These are phyloP conservation scores for Hypoxylon sp. DNA, from an alignment of 2,329 filamentous ascomycete species.

Conservation along the genomic window DNA sequence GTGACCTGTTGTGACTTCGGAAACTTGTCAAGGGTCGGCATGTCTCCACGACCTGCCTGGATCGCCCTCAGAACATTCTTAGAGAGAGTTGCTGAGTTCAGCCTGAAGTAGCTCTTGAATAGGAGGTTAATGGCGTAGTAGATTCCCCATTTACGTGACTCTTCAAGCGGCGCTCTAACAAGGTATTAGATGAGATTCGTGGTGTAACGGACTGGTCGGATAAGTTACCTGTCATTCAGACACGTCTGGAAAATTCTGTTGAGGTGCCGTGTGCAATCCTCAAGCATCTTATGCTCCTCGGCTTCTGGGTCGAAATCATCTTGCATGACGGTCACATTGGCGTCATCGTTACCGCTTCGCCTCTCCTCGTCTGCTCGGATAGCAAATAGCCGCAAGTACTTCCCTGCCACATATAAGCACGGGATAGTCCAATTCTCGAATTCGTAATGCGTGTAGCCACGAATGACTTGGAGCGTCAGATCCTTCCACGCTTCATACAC, in stretches of 20 bases:
- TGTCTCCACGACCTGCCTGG: slow-evolving; percentile 79
- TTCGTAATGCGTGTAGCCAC: slow-evolving; percentile 80
- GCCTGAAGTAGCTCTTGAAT: slow-evolving; percentile 98
- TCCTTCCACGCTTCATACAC: slow-evolving; percentile 94
- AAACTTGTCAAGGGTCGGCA: slow-evolving; percentile 83
- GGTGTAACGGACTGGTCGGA: background rate
- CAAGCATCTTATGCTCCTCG: slow-evolving; percentile 85
- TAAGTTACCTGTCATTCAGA: slow-evolving; percentile 82
- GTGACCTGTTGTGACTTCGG: slow-evolving; percentile 93
- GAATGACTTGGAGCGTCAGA: slow-evolving; percentile 78
- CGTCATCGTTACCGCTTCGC: slow-evolving; percentile 55
- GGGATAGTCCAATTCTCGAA: slow-evolving; percentile 95
- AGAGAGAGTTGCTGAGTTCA: slow-evolving; percentile 89
- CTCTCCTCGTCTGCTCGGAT: slow-evolving; percentile 87
- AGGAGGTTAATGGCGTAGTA: slow-evolving; percentile 95
- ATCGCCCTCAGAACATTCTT: slow-evolving; percentile 91
- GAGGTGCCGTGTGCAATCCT: slow-evolving; percentile 90
- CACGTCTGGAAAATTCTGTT: slow-evolving; percentile 94
- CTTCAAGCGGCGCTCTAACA: slow-evolving; percentile 79
- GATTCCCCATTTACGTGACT: slow-evolving; percentile 97
- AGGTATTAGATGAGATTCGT: slow-evolving; percentile 37
- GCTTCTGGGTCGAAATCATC: slow-evolving; percentile 85
- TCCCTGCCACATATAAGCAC: slow-evolving; percentile 87
- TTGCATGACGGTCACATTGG: slow-evolving; percentile 66
- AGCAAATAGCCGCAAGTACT: slow-evolving; percentile 87